Evolutionary conservation across 2,329 filamentous ascomycete genomes (phyloP).

Genomic region (Aspergillus caelatus): DNA sequence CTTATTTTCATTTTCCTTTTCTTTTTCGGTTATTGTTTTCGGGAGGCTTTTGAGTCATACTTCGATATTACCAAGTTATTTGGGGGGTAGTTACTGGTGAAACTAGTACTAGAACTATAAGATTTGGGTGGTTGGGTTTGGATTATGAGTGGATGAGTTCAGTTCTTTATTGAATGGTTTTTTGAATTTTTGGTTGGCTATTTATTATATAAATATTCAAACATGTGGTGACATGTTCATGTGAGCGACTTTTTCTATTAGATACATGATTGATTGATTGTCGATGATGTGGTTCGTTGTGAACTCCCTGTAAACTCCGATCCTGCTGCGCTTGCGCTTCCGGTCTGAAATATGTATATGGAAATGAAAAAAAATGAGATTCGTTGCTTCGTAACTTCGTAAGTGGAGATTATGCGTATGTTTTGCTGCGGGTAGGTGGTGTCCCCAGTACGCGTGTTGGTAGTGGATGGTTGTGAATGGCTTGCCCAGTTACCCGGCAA

Average conservation of each 20-base stretch:
- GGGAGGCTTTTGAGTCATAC: too few species aligned
- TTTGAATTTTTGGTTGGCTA: not conserved
- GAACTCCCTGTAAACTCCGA: not conserved
- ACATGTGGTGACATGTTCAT: not conserved
- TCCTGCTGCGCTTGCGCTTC: slow-evolving; percentile 2
- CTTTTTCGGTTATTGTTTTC: not conserved
- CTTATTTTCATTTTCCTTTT: not conserved
- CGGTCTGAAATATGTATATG: not conserved
- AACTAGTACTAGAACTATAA: too few species aligned
- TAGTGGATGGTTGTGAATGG: not conserved
- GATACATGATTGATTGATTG: not conserved
- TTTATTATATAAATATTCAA: not conserved
- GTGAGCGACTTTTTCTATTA: not conserved
- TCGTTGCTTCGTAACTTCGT: not conserved
- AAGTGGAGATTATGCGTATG: slow-evolving; percentile 1
- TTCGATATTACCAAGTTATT: too few species aligned
- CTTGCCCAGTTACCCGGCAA: slow-evolving; percentile 14
- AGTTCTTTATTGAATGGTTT: too few species aligned
- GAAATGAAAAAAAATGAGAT: not conserved
- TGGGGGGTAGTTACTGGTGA: too few species aligned
- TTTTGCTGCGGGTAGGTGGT: not conserved
- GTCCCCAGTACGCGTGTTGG: not conserved
- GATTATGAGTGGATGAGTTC: too few species aligned
- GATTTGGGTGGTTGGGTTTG: too few species aligned
- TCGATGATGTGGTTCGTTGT: not conserved